Base-by-base conservation (phyloP, 2,329 filamentous ascomycete species). In the Clarireedia monteithiana region DNA sequence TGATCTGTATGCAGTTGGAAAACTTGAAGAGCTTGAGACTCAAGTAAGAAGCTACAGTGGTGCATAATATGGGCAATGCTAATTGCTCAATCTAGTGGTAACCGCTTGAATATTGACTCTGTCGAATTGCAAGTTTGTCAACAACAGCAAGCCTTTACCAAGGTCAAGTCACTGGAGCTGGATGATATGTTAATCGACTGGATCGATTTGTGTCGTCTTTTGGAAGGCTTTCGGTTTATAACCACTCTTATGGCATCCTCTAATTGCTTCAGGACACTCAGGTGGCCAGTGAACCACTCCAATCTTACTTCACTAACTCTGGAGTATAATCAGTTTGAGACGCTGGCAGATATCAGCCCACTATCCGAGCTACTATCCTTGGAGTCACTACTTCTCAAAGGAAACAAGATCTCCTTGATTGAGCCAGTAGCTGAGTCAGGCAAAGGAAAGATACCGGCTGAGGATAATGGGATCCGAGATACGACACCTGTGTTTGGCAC, bases 331-430 rank as follows among this genome's bases (percentile, higher is more conserved):
- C 72, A 78, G 27, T 85, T 94, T 66, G 74, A 73, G 1, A 73
- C 75, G 6, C 68, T 91, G 20, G 72, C 76, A 1, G 80, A 84
- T 49, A 62, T 91, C 3, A 68, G 73, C 2, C 72, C 77, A 26
- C 74, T 92, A 4, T 65, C 76, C 2, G 61, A 67, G 23, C 70
- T 88, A 24, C 66, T 68, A 1, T 72, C 74, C 34, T 75, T 88
- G 12, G 78, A 79, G 49, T 81, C 77, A 53, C 72, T 85, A 0
- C 80, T 91, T 52, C 77, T 97, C 51, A 92, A 95, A 64, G 83
- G 85, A 50, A 95, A 95, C 73, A 77, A 76, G 50, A 89, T 96
- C 73, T 65, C 26, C 72, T 77, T 75, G 50, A 88, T 96, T 73
- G 62, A 36, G 36, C 47, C 54, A 3, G 30, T 36, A 20, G n/a